These are phyloP conservation scores for Candida gorgasii DNA, from an alignment of 805 yeast species.

Conservation along the genomic window DNA sequence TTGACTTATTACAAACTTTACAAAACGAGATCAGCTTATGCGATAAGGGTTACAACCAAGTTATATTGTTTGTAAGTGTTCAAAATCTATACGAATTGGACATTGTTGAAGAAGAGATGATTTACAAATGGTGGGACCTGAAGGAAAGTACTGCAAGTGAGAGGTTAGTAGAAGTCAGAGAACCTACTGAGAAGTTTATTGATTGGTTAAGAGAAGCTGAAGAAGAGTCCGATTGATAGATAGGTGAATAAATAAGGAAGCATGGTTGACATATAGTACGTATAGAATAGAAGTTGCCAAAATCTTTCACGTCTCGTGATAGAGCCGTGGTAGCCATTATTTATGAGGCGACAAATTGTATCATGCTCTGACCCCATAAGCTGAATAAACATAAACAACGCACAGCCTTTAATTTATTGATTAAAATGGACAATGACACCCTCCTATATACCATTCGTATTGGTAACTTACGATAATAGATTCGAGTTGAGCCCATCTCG, in stretches of 20 bases:
- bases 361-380: too few relatives aligned
- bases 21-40: conserved; percentile 44
- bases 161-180: conserved; percentile 49
- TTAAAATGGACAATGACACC: not conserved
- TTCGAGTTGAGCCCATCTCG: not conserved
- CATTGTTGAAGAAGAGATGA: conserved; percentile 76
- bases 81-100: conserved; percentile 77
- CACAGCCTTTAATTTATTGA: not conserved
- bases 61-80: conserved; percentile 53
- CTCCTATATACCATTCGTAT: not conserved
- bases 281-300: too few relatives aligned
- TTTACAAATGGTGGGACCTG: conserved; percentile 79
- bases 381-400: too few relatives aligned
- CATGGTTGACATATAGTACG: too few relatives aligned
- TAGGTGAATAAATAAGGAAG: too few relatives aligned
- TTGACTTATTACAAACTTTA: conserved; percentile 60
- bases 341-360: too few relatives aligned
- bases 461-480: not conserved
- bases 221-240: conserved; percentile 41
- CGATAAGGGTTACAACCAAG: conserved; percentile 45
- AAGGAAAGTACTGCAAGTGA: conserved; percentile 35
- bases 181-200: conserved; percentile 68
- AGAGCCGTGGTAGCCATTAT: not conserved
- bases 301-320: conserved; percentile 24
- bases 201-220: conserved; percentile 87